These are phyloP conservation scores for Pedinophyceae sp. DNA, from an alignment of 139 green algal species.

Conservation along the genomic window DNA sequence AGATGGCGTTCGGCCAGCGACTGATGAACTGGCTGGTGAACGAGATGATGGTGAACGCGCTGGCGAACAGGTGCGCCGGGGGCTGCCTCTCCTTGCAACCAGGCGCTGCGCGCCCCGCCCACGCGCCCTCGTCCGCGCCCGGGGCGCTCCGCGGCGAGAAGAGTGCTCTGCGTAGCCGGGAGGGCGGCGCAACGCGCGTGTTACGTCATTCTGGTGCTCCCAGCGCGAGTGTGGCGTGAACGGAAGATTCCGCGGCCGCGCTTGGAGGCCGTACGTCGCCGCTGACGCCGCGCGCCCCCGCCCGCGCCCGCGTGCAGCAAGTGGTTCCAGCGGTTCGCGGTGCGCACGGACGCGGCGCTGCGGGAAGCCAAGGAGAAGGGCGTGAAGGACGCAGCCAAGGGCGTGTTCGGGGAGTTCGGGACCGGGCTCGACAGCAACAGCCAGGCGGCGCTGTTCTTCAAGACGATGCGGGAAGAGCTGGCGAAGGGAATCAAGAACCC, in stretches of 20 bases:
- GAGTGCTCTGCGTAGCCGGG: too few relatives aligned
- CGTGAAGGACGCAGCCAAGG: slow-evolving; percentile 9
- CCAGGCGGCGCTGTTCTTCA: too few relatives aligned
- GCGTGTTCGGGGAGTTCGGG: too few relatives aligned
- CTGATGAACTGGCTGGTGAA: slow-evolving; percentile 45
- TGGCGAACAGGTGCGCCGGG: slow-evolving; percentile 33
- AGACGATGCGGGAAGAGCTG: too few relatives aligned
- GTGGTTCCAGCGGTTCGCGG: slow-evolving; percentile 49
- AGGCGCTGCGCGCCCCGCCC: too few relatives aligned
- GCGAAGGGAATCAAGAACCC: too few relatives aligned
- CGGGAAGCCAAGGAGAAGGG: slow-evolving; percentile 33
- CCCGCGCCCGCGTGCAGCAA: slow-evolving; percentile 14
- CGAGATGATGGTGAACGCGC: slow-evolving; percentile 43
- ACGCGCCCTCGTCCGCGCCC: too few relatives aligned
- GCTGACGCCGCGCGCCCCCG: background rate
- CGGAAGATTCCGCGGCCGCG: background rate
- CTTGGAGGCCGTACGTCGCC: background rate
- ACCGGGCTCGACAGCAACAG: too few relatives aligned
- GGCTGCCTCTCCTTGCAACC: background rate
- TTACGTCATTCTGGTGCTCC: too few relatives aligned
- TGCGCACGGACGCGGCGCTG: slow-evolving; percentile 26
- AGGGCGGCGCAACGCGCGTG: too few relatives aligned
- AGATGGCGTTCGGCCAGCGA: slow-evolving; percentile 43
- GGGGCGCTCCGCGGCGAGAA: too few relatives aligned
- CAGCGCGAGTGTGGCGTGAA: background rate